Conservation (phyloP, 208 protist species). For the Crithidia expoeki region DNA sequence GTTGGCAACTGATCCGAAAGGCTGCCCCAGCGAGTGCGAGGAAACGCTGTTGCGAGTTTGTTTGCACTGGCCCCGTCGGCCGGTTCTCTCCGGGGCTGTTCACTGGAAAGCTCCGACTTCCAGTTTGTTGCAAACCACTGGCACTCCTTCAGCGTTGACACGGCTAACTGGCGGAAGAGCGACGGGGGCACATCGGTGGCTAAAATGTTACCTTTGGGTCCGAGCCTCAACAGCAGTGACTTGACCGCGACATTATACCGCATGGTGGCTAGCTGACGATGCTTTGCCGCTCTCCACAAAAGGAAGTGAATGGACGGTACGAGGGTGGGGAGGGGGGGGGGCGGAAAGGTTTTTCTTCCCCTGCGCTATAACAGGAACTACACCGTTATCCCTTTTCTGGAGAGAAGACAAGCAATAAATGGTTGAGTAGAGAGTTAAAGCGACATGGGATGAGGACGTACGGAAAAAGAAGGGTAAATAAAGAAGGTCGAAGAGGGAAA, state of each 20-base stretch:
- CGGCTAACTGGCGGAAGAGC: neutral
- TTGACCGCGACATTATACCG: conserved; percentile 13
- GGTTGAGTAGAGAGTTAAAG: no score
- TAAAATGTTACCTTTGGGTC: neutral
- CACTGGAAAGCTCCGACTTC: neutral
- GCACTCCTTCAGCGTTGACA: neutral
- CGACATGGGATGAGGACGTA: no score
- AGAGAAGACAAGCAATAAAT: no score
- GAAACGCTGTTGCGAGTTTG: neutral
- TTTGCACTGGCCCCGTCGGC: no score
- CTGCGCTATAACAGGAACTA: no score
- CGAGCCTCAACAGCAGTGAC: neutral
- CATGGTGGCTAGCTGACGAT: neutral
- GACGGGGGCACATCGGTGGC: neutral
- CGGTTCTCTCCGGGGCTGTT: neutral
- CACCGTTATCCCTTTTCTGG: no score
- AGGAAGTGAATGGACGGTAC: conserved; percentile 1
- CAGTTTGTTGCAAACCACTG: neutral
- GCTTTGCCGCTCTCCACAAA: neutral
- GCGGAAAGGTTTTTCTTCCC: no score
- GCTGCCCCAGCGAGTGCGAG: neutral
- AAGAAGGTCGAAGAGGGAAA: no score
- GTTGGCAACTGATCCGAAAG: neutral
- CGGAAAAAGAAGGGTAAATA: no score
- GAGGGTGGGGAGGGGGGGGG: neutral